Base-by-base conservation (phyloP, 1,284 basidiomycete species). In the Microbotryum lychnidis-dioicae region DNA sequence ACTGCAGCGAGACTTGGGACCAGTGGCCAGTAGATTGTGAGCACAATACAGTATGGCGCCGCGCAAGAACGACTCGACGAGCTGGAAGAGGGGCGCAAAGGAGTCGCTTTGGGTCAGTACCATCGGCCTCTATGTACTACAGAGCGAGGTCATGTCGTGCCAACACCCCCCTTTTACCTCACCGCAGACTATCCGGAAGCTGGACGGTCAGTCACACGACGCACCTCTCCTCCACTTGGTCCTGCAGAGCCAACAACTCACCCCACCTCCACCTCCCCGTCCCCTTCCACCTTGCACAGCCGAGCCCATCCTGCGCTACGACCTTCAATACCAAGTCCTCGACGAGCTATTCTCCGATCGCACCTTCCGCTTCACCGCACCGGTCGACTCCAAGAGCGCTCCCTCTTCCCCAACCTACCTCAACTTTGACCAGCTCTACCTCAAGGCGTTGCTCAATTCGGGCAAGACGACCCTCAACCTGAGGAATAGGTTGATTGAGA, bases 241-340 rank as follows among this genome's bases (percentile, higher is more conserved):
- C 25, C 25, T 25, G 25, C 25, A 25, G 25, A 25, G 25, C 25
- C 29, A 7, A 31, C 29, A 31, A 31, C 29, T 31, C 29, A 31
- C 29, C 29, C 29, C 29, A 25, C 47, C 21, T 21, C 47, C 5
- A 56, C 55, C 18, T 7, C 10, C 29, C 37, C 20, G 21, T 14
- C 29, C 49, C 8, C 27, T 10, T 12, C n/a, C 42, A 54, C 62
- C 27, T 10, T 12, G 14, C 42, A 54, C 62, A 51, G 66, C 63
- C 21, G 66, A 66, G 21, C 65, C 70, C 8, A 50, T 72, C 0
- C 46, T 65, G 2, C 63, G 71, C 1, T 46, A 57, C n/a, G 90
- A 92, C 75, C 82, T 91, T 46, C 89, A 92, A 77, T 90, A 84
- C 76, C 87, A 91, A 77, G 80, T 92, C 55, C 83, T 93, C 58